Conservation (phyloP, 257 asterid genomes). For the Handroanthus guayacan region DNA sequence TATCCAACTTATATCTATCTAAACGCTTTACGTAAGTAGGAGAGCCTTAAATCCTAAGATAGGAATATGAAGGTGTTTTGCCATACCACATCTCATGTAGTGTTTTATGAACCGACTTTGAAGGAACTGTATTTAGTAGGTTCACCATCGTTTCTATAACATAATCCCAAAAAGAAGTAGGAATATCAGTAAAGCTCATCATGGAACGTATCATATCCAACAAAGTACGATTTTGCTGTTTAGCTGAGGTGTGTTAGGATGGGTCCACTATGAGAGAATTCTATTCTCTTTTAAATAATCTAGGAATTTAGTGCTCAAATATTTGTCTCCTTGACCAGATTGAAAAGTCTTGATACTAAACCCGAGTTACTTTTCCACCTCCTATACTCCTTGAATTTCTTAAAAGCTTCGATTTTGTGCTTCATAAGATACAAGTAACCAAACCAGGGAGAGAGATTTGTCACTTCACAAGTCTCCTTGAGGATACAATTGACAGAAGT, state of each 20-base stretch:
- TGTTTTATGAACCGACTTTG: not conserved
- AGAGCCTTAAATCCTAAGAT: constrained; percentile 2
- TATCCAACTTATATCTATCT: not conserved
- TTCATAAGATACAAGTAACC: too few species aligned
- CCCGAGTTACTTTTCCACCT: too few species aligned
- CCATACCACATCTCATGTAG: not conserved
- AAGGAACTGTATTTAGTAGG: not conserved
- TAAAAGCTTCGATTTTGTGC: too few species aligned
- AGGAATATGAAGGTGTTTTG: not conserved
- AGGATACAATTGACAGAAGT: too few species aligned
- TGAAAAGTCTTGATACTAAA: too few species aligned
- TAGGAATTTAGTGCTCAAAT: too few species aligned
- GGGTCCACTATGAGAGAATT: not conserved
- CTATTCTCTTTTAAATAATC: not conserved
- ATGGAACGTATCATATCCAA: not conserved
- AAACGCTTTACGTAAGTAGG: not conserved
- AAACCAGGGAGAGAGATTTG: too few species aligned
- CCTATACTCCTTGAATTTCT: too few species aligned
- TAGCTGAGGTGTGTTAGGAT: not conserved
- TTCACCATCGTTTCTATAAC: not conserved
- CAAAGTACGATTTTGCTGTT: not conserved
- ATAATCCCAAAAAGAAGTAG: not conserved
- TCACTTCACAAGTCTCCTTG: too few species aligned
- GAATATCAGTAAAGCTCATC: not conserved
- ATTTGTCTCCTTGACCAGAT: too few species aligned